phyloP scores from a whole-genome alignment of 257 asterid species.

The Ophiorrhiza pumila region DNA sequence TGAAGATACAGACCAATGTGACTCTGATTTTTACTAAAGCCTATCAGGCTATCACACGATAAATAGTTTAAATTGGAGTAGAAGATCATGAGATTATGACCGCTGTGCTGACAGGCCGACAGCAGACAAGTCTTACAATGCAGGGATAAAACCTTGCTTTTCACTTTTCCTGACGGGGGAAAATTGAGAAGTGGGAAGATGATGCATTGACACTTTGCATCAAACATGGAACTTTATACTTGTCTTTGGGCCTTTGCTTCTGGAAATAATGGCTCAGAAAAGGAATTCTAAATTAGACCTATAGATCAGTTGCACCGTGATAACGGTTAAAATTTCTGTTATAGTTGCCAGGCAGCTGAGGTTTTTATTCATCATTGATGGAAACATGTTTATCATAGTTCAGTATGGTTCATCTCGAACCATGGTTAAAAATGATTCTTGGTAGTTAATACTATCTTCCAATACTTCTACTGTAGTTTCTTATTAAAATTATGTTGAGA shows the following conservation, averaged over 20 bases:
- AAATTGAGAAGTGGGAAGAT: not conserved
- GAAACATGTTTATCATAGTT: not conserved
- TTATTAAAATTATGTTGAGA: not conserved
- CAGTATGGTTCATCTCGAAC: not conserved
- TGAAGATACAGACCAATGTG: not conserved
- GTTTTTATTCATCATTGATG: not conserved
- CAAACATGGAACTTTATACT: not conserved
- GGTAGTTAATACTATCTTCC: not conserved
- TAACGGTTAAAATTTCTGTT: not conserved
- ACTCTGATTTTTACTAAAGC: not conserved
- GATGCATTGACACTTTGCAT: not conserved
- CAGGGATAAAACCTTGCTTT: not conserved
- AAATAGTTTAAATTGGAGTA: not conserved
- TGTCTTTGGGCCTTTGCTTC: not conserved
- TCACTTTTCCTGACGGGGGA: not conserved
- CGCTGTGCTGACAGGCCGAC: not conserved
- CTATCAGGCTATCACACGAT: not conserved
- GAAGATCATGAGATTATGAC: not conserved
- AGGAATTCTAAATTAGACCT: not conserved
- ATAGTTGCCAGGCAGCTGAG: not conserved
- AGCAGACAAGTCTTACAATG: not conserved
- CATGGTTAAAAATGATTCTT: not conserved
- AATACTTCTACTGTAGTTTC: not conserved
- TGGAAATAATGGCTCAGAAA: not conserved
- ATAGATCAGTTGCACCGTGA: not conserved